Evolutionary conservation across 495 filamentous ascomycete genomes (phyloP).

Genomic region (Neurospora discreta): DNA sequence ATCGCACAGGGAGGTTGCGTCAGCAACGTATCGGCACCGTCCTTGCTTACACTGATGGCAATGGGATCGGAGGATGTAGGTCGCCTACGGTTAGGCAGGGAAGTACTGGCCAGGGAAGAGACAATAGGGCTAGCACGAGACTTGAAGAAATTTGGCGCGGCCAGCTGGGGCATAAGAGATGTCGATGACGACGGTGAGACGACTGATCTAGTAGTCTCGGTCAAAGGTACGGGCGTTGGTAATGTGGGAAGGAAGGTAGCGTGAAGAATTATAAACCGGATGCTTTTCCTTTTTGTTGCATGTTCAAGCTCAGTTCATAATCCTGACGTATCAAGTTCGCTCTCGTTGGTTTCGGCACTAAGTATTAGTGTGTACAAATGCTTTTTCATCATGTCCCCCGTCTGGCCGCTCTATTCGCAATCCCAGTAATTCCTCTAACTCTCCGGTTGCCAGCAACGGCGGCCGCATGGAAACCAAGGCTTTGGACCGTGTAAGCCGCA

Average conservation of each 20-base stretch:
- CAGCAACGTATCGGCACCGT: constrained; percentile 52
- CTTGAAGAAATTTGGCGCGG: constrained; percentile 70
- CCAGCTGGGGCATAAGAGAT: constrained; percentile 72
- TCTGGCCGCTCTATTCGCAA: not conserved
- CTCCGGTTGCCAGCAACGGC: constrained; percentile 30
- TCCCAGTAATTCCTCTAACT: not conserved
- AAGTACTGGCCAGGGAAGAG: constrained; percentile 69
- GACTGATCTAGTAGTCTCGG: constrained; percentile 70
- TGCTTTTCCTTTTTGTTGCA: not conserved
- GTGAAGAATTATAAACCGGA: constrained; percentile 31
- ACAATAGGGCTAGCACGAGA: constrained; percentile 72
- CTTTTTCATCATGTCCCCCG: not conserved
- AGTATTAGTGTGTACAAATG: not conserved
- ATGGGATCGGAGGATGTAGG: constrained; percentile 71
- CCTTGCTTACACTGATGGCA: constrained; percentile 80
- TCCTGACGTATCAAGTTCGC: not conserved
- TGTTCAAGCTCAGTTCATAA: not conserved
- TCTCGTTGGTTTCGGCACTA: not conserved
- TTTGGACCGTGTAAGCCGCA: constrained; percentile 39
- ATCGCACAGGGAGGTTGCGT: constrained; percentile 77
- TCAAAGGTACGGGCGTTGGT: constrained; percentile 88
- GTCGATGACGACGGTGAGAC: constrained; percentile 54
- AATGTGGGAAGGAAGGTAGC: constrained; percentile 93
- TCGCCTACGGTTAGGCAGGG: constrained; percentile 49
- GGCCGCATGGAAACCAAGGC: constrained; percentile 39